Evolutionary conservation across 1,284 basidiomycete species (phyloP), one percentile per base, ranked within the genome.

Genomic region (Papiliotrema flavescens): DNA sequence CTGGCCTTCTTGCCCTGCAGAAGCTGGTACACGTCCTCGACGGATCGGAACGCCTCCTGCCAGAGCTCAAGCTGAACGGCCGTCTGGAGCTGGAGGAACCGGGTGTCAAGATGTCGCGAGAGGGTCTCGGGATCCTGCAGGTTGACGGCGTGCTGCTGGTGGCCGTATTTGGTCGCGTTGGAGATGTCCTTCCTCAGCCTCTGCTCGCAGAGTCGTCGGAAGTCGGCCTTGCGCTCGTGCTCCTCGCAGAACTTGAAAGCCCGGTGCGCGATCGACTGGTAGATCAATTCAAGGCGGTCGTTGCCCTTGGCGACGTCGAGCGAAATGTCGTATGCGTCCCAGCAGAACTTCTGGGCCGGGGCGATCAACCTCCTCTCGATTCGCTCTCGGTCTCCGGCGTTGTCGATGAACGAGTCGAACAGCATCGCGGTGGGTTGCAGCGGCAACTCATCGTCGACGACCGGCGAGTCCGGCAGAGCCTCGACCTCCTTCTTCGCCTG

Each of bases 11-110:
- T 96, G 62, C 74, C 70, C 52, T 78, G 76, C 64, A 98, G 84
- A 46, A 99, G 83, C 69, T 93, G 94, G 80, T 98, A 95, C 41
- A 98, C 90, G 75, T 99, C 96, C 76, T 98, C 95, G 57, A 98
- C 91, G 44, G 91, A 93, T 57, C 96, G 89, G 84, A 98, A 99
- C 4, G 93, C 95, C 76, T 98, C 95, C 74, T 98, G 95, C 96
- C 95, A 99, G 47, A 98, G 83, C 79, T 99, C 96, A 61, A 99
- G 87, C 76, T 98, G 92, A 61, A 98, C 94, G 8, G 94, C 94
- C n/a, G 91, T 89, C 73, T 95, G 93, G 62, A 99, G 86, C 80
- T 98, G 95, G 35, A 92, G 89, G 75, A 98, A 98, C 56, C 96
- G 91, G 19, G 93, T 98, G 76, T 98, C 96, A 58, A 99, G 87